Evolutionary conservation across 306 rosid species (phyloP).

Genomic region (Delonix regia): DNA sequence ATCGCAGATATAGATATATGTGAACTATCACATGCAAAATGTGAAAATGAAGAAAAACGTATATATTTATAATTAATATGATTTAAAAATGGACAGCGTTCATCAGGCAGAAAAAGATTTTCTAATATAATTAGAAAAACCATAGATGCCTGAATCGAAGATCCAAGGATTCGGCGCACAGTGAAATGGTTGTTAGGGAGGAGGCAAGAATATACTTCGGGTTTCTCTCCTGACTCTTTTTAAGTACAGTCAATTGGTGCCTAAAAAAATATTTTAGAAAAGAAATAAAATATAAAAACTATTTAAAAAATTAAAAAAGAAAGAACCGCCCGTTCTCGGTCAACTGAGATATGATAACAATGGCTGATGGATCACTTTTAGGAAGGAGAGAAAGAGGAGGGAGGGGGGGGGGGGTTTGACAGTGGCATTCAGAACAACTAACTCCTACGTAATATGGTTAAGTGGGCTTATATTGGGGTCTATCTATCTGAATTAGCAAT

Average conservation of each 20-base stretch:
- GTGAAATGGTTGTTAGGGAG: conserved; percentile 36
- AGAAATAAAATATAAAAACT: not conserved
- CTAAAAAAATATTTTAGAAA: not conserved
- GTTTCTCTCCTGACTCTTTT: too few species aligned
- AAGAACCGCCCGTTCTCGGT: conserved; percentile 7
- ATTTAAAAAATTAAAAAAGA: not conserved
- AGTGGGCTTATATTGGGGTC: conserved; percentile 38
- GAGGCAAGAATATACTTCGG: conserved; percentile 32
- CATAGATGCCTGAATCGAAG: conserved; percentile 30
- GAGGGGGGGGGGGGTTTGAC: not conserved
- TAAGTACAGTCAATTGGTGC: not conserved
- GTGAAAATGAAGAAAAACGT: not conserved
- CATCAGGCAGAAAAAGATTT: not conserved
- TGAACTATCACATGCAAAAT: conserved; percentile 28
- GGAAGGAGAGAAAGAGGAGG: not conserved
- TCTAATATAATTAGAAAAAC: not conserved
- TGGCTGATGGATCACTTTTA: conserved; percentile 37
- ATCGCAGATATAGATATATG: not conserved
- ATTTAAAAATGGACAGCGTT: not conserved
- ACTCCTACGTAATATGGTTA: conserved; percentile 42
- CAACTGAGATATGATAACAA: conserved; percentile 35
- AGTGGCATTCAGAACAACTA: conserved; percentile 34
- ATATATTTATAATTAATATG: not conserved
- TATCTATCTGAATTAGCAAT: conserved; percentile 36
- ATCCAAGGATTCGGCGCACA: conserved; percentile 29